Base-by-base conservation (phyloP, 2,329 filamentous ascomycete genomes). In the Cucurbitaria berberidis region DNA sequence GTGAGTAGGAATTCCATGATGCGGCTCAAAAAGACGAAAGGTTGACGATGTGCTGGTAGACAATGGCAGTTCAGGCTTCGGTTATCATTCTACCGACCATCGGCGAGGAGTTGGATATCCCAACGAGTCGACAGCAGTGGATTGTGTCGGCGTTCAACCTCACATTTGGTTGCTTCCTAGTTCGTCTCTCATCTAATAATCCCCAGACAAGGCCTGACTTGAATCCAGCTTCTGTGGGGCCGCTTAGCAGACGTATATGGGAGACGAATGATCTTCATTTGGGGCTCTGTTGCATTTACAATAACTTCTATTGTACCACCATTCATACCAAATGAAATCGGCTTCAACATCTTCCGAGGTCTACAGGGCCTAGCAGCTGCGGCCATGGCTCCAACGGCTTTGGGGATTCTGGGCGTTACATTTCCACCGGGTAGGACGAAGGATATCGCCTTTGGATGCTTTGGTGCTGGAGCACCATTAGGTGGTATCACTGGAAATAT, bases 341-440 rank as follows among this genome's bases (percentile, higher is more conserved):
- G 81, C 5, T 89, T 90, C 67, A 82, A 89, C 66, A 51, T 89
- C 1, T 84, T 90, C 61, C 79, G 88, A 3, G 88, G 82, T 0
- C 75, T 90, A 7, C 86, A 89, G 58, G 88, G 88, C 1, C 69
- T 90, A 10, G 87, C 86, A 1, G 85, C 85, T 22, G 87, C 88
- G 1, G 86, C 86, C 15, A 89, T 88, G 64, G 85, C 89, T 0
- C 87, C 88, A 0, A 89, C 87, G 0, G 88, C 87, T 0, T 84
- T 90, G 64, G 88, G 88, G 0, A 89, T 90, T 34, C 71, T 90
- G 2, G 87, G 86, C 0, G 83, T 84, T 1, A 89, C 85, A 0
- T 90, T 90, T 48, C 82, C 83, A 1, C 86, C 86, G 0, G 86
- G 87, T 0, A 86, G 84, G 58, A 84, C 86, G 3, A 89, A 89